phyloP scores from a whole-genome alignment of 345 rosid genomes.

The Angophora floribunda region DNA sequence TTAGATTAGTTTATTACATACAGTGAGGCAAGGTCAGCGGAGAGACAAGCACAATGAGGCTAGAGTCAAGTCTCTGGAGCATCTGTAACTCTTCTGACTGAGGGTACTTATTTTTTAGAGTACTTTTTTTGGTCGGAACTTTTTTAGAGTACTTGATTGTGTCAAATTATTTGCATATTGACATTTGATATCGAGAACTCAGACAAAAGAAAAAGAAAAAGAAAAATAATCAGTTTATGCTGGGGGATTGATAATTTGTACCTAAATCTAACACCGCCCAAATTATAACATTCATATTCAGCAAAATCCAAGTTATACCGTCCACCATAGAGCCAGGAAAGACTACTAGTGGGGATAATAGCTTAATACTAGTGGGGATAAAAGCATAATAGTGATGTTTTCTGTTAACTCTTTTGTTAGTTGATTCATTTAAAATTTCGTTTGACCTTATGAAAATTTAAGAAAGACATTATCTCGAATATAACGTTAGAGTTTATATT shows the following conservation, averaged over 20 bases:
- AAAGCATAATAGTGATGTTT: background rate
- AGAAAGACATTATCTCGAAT: background rate
- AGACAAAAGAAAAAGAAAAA: background rate
- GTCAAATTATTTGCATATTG: background rate
- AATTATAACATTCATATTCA: background rate
- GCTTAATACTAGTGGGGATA: background rate
- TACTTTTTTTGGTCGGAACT: too few species aligned
- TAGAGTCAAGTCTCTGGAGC: background rate
- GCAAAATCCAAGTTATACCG: background rate
- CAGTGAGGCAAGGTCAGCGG: background rate
- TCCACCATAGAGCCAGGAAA: background rate
- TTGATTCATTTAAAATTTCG: background rate
- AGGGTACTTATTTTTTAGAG: background rate
- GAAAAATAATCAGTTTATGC: background rate
- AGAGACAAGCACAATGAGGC: background rate
- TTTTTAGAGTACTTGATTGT: background rate
- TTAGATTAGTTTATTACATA: background rate
- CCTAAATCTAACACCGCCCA: background rate
- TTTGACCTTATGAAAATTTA: background rate
- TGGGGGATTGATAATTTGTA: background rate
- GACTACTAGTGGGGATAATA: background rate
- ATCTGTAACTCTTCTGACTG: background rate
- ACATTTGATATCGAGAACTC: background rate
- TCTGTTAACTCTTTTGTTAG: background rate
- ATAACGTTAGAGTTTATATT: background rate